phyloP scores from a whole-genome alignment of 1,284 basidiomycete species.

The Ustilago trichophora region DNA sequence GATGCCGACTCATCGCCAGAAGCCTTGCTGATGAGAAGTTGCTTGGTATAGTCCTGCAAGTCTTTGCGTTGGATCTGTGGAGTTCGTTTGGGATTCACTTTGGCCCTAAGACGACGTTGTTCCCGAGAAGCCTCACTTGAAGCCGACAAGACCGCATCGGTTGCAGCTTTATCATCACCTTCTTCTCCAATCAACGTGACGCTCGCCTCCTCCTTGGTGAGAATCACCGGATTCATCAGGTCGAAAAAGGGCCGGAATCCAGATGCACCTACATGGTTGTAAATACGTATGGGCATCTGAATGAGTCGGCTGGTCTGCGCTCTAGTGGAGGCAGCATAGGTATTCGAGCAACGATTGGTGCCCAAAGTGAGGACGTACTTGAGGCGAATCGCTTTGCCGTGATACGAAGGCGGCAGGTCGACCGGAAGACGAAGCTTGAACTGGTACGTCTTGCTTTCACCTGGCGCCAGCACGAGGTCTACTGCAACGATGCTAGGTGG shows the following conservation, averaged over 20 bases:
- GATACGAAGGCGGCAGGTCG: slow-evolving; percentile 86
- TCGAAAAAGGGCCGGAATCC: slow-evolving; percentile 68
- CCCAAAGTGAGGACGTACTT: slow-evolving; percentile 88
- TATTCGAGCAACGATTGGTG: slow-evolving; percentile 74
- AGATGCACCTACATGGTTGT: slow-evolving; percentile 75
- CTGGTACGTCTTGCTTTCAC: slow-evolving; percentile 76
- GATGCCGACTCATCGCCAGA: slow-evolving; percentile 1
- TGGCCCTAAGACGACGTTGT: neutral
- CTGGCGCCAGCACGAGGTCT: slow-evolving; percentile 78
- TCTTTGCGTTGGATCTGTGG: slow-evolving; percentile 16
- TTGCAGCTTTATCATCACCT: neutral
- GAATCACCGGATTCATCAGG: slow-evolving; percentile 68
- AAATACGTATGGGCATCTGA: slow-evolving; percentile 85
- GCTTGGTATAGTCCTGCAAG: slow-evolving; percentile 22
- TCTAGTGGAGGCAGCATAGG: neutral
- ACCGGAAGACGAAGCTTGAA: slow-evolving; percentile 68
- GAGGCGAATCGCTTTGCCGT: slow-evolving; percentile 82
- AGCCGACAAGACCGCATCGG: neutral
- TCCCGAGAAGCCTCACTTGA: neutral
- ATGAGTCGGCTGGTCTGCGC: slow-evolving; percentile 77
- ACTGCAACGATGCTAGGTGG: slow-evolving; percentile 85
- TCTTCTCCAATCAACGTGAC: slow-evolving; percentile 28
- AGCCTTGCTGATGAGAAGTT: slow-evolving; percentile 12
- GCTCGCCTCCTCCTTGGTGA: slow-evolving; percentile 62
- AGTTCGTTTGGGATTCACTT: neutral